phyloP scores from a whole-genome alignment of 108 stramenopile species.

The Nannochloropsis salina region DNA sequence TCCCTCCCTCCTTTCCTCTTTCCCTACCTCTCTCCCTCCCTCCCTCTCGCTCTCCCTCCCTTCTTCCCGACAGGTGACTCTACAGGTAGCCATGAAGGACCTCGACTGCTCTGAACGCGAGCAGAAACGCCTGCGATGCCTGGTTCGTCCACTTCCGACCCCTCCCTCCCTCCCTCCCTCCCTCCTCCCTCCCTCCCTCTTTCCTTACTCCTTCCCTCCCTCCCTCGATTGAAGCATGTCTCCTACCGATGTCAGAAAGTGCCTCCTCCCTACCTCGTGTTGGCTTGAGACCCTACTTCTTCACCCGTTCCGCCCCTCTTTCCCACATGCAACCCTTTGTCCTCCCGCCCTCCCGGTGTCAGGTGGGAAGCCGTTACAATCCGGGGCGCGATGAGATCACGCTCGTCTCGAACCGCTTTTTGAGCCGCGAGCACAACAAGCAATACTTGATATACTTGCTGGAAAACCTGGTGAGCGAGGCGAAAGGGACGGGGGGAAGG shows the following conservation, averaged over 20 bases:
- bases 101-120: background rate
- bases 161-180: background rate
- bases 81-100: background rate
- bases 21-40: background rate
- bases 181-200: background rate
- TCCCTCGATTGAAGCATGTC: too few relatives aligned
- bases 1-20: background rate
- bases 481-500: background rate
- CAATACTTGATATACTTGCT: background rate
- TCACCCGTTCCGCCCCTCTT: background rate
- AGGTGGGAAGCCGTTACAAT: background rate
- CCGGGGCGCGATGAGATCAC: background rate
- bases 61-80: background rate
- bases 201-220: too few relatives aligned
- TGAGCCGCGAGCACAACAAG: background rate
- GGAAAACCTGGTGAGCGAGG: background rate
- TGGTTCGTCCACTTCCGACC: background rate
- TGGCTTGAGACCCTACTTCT: too few relatives aligned
- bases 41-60: background rate
- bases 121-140: background rate
- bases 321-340: too few relatives aligned
- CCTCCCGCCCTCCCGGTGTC: background rate
- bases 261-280: too few relatives aligned
- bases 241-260: too few relatives aligned
- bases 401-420: background rate